Evolutionary conservation across 2,329 filamentous ascomycete genomes (phyloP), one percentile per base, ranked within the genome.

Genomic region (Alternaria arborescens): DNA sequence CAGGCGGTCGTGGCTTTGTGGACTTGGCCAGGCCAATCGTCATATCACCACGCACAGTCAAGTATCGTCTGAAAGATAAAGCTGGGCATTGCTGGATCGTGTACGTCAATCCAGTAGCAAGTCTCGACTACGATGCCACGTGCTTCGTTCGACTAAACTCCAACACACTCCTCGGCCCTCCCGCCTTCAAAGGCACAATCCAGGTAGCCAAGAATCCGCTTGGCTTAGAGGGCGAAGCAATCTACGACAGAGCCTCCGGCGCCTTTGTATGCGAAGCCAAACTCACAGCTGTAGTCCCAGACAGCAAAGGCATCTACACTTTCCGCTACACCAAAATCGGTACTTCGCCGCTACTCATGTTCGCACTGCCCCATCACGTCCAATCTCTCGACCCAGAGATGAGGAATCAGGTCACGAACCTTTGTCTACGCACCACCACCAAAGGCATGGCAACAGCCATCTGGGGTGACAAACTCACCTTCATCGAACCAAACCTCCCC

Each of bases 311-410:
- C 2, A 87, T 83, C 2, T 99, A 98, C 76, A 87, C 81, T 0
- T 86, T 98, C 58, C 80, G 81, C 0, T 98, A 91, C 81, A 79
- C 82, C n/a, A 94, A 92, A 71, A 85, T 82, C 1, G 94, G 94
- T 6, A 82, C 88, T 36, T 82, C 86, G 16, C 85, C 83, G 3
- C 82, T 97, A 22, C 83, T 95, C 65, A 95, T 97, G 89, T 97
- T 91, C 76, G 92, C 91, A 16, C 81, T 99, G 48, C 93, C 94
- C 22, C 95, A 98, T 77, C 95, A 98, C 68, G 76, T 92, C 3
- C 82, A 88, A 32, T 93, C 91, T 0, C 94, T 98, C 62, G 87
- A 92, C 66, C 68, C 77, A 1, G 78, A 78, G 1, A 87, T 87
- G 8, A 80, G 82, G 24, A 81, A 82, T 8, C 72, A 82, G 40